Evolutionary conservation across 768 basidiomycete species (phyloP).

Genomic region (Chalciporus piperatus): DNA sequence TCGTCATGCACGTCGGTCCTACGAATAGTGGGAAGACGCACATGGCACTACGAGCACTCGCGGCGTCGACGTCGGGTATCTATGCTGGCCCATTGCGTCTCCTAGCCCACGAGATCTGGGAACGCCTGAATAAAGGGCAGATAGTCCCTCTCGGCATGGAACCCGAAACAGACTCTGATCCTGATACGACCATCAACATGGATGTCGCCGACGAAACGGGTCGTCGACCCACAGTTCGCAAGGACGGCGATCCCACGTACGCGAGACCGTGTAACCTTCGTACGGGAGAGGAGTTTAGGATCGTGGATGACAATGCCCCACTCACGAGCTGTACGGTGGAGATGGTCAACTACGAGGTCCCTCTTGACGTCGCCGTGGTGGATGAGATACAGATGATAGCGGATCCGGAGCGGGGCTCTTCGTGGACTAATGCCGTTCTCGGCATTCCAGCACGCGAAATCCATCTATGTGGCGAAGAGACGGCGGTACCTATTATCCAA

Average conservation of each 20-base stretch:
- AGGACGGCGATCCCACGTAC: constrained; percentile 44
- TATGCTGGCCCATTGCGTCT: constrained; percentile 92
- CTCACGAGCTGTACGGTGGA: constrained; percentile 90
- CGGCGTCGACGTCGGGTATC: constrained; percentile 66
- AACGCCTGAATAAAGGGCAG: constrained; percentile 84
- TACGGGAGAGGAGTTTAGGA: constrained; percentile 87
- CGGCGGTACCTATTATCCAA: constrained; percentile 78
- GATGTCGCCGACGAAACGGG: constrained; percentile 21
- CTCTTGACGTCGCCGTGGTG: constrained; percentile 81
- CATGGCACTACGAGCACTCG: constrained; percentile 85
- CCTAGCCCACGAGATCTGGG: constrained; percentile 93
- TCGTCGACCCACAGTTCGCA: constrained; percentile 27
- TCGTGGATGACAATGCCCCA: constrained; percentile 54
- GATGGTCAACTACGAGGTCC: constrained; percentile 57
- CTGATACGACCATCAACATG: constrained; percentile 36
- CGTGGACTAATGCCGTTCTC: constrained; percentile 82
- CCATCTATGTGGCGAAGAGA: constrained; percentile 95
- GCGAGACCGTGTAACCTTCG: constrained; percentile 76
- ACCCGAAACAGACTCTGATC: constrained; percentile 37
- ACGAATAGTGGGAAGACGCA: constrained; percentile 98
- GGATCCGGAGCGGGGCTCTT: constrained; percentile 71
- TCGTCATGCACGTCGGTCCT: constrained; percentile 96
- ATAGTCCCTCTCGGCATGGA: constrained; percentile 73
- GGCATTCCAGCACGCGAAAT: constrained; percentile 75
- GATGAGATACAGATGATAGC: constrained; percentile 98